These are phyloP conservation scores for Flaveria linearis DNA, from an alignment of 129 eudicot species.

Conservation along the genomic window DNA sequence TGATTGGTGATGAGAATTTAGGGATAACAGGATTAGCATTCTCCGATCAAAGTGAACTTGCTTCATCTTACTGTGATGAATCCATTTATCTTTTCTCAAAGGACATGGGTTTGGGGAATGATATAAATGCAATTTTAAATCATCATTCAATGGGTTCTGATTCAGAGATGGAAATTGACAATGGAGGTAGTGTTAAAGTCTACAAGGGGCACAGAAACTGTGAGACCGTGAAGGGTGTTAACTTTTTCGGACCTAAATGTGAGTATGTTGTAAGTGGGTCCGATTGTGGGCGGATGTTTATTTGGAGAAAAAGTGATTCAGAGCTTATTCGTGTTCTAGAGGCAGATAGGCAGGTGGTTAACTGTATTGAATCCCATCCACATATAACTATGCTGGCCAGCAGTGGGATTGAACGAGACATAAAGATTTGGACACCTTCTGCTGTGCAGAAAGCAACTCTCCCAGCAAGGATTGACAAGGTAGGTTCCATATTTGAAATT, in stretches of 20 bases:
- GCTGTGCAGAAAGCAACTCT: conserved; percentile 53
- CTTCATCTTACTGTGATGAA: conserved; percentile 63
- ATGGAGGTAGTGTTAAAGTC: conserved; percentile 40
- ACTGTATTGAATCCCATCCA: conserved; percentile 75
- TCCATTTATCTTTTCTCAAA: conserved; percentile 60
- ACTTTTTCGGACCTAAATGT: conserved; percentile 72
- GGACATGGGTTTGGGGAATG: conserved; percentile 61
- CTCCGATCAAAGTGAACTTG: conserved; percentile 74
- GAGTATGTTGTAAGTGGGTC: conserved; percentile 87
- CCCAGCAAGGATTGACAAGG: conserved; percentile 61
- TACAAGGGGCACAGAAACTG: conserved; percentile 67
- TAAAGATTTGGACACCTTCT: conserved; percentile 71
- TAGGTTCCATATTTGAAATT: conserved; percentile 13
- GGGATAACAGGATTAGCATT: conserved; percentile 82
- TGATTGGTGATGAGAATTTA: conserved; percentile 57
- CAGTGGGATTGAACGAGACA: conserved; percentile 73
- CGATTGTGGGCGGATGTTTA: conserved; percentile 81
- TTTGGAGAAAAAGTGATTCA: conserved; percentile 67
- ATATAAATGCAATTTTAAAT: conserved; percentile 37
- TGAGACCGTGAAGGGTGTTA: conserved; percentile 69
- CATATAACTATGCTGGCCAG: conserved; percentile 66
- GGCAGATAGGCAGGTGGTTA: conserved; percentile 74
- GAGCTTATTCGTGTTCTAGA: conserved; percentile 72
- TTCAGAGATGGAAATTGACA: conserved; percentile 39
- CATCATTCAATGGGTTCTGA: conserved; percentile 22